Evolutionary conservation across 495 filamentous ascomycete species (phyloP).

Genomic region (Penicillium tannophilum): DNA sequence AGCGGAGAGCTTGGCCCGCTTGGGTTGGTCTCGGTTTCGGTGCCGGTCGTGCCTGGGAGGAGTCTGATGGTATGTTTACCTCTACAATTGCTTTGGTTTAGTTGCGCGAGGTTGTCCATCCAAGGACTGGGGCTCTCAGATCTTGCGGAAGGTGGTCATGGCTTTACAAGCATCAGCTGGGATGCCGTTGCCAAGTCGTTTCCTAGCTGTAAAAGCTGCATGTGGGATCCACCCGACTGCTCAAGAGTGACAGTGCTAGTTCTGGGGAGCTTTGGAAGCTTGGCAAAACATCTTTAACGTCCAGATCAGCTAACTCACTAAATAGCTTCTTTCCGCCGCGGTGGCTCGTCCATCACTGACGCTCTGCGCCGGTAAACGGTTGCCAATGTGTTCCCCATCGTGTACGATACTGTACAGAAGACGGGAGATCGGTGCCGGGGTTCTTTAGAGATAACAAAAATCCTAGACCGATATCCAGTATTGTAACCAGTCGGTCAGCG

Average conservation of each 20-base stretch:
- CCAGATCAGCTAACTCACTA: slow-evolving; percentile 18
- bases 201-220: neutral
- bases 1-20: slow-evolving; percentile 93
- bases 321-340: slow-evolving; percentile 52
- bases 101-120: neutral
- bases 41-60: slow-evolving; percentile 93
- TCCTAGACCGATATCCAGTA: slow-evolving; percentile 19
- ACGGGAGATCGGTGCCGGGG: slow-evolving; percentile 15
- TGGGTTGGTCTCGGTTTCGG: slow-evolving; percentile 92
- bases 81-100: slow-evolving; percentile 9
- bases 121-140: slow-evolving; percentile 4
- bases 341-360: slow-evolving; percentile 48
- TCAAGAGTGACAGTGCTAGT: neutral
- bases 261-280: neutral
- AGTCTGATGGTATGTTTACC: slow-evolving; percentile 58
- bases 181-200: neutral
- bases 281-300: neutral
- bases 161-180: neutral
- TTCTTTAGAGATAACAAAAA: slow-evolving; percentile 17
- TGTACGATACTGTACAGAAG: slow-evolving; percentile 53
- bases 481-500: neutral
- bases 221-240: neutral
- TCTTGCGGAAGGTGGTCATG: neutral
- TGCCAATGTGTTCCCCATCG: slow-evolving; percentile 22
- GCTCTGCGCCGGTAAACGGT: slow-evolving; percentile 44